Evolutionary conservation across 1,284 basidiomycete genomes (phyloP).

Genomic region (Austroboletus olivaceoglutinosus): DNA sequence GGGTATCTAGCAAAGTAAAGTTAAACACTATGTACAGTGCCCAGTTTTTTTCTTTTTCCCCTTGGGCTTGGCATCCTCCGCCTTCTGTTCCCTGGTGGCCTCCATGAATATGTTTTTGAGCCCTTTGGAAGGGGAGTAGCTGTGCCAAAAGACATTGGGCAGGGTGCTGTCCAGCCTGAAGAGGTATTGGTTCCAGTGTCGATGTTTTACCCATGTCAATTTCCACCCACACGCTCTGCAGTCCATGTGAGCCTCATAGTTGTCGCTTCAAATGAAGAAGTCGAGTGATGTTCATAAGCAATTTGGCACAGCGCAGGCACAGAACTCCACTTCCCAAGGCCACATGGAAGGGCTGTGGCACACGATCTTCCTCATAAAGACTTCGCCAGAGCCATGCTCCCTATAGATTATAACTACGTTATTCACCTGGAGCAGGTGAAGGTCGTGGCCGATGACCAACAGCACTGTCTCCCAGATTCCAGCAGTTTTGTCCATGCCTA

Average conservation of each 20-base stretch:
- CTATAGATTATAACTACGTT: background rate
- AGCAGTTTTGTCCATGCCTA: background rate
- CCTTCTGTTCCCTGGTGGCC: too few species aligned
- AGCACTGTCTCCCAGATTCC: background rate
- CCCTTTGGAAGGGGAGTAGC: too few species aligned
- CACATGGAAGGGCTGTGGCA: background rate
- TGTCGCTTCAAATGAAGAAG: background rate
- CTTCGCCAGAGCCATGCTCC: background rate
- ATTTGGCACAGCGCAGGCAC: background rate
- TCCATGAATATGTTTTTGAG: too few species aligned
- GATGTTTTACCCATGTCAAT: background rate
- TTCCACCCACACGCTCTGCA: background rate
- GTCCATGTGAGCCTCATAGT: background rate
- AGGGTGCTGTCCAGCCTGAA: too few species aligned
- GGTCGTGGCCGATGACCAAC: background rate
- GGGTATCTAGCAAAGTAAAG: too few species aligned
- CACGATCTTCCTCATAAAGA: background rate
- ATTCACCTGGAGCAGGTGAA: background rate
- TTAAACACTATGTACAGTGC: too few species aligned
- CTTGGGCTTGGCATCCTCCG: too few species aligned
- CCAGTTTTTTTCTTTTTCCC: too few species aligned
- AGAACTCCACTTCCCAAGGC: background rate
- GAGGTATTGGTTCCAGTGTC: too few species aligned
- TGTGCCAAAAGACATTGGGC: background rate
- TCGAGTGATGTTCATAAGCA: background rate